These are phyloP conservation scores for Plasmodium blacklocki DNA, from an alignment of 169 alveolate species.

Conservation along the genomic window DNA sequence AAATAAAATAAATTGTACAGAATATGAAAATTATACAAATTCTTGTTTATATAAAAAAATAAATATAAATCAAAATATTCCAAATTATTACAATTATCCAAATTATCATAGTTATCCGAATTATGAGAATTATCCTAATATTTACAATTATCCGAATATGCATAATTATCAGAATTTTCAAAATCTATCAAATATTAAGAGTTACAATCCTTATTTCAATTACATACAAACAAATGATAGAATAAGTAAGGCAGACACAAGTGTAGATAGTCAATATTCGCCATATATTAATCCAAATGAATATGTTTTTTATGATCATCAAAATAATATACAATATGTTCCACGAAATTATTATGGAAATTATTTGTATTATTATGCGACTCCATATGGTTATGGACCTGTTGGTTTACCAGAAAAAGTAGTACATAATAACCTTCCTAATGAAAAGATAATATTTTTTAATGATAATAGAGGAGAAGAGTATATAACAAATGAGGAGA, in stretches of 20 bases:
- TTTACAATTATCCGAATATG: too few relatives aligned
- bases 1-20: slow-evolving; percentile 23
- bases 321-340: slow-evolving; percentile 39
- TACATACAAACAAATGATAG: slow-evolving; percentile 53
- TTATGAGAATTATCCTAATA: too few relatives aligned
- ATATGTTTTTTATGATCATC: slow-evolving; percentile 49
- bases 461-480: slow-evolving; percentile 7
- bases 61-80: slow-evolving; percentile 30
- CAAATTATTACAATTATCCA: too few relatives aligned
- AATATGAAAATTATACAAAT: slow-evolving; percentile 29
- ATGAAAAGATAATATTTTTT: not conserved
- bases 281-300: slow-evolving; percentile 52
- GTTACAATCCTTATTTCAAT: slow-evolving; percentile 46
- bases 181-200: too few relatives aligned
- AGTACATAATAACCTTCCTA: not conserved
- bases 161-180: too few relatives aligned
- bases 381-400: slow-evolving; percentile 31
- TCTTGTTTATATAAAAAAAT: slow-evolving; percentile 35
- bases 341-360: slow-evolving; percentile 63
- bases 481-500: not conserved
- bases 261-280: slow-evolving; percentile 21
- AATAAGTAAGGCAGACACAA: slow-evolving; percentile 11
- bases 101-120: too few relatives aligned
- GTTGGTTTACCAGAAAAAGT: slow-evolving; percentile 13
- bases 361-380: slow-evolving; percentile 49